Evolutionary conservation across 768 basidiomycete species (phyloP).

Genomic region (Suillus paluster): DNA sequence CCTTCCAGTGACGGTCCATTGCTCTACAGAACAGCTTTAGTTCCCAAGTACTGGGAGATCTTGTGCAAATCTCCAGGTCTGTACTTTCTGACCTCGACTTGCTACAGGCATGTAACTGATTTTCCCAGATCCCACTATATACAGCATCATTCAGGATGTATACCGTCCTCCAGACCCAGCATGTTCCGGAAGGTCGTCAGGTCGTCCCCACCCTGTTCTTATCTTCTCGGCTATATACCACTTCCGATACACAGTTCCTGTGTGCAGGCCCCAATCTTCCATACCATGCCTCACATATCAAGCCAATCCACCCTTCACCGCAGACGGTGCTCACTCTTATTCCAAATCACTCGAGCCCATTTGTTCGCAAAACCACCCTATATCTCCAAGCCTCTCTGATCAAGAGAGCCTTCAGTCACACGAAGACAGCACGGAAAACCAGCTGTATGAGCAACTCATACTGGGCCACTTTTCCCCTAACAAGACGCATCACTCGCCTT

Average conservation of each 20-base stretch:
- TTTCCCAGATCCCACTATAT: slow-evolving; percentile 62
- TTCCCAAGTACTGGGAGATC: slow-evolving; percentile 67
- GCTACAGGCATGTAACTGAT: slow-evolving; percentile 22
- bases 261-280: slow-evolving; percentile 17
- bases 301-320: background rate
- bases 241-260: slow-evolving; percentile 47
- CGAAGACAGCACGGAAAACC: slow-evolving; percentile 19
- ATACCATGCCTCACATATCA: slow-evolving; percentile 12
- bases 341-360: slow-evolving; percentile 5
- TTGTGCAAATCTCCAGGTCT: slow-evolving; percentile 59
- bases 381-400: slow-evolving; percentile 2
- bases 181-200: slow-evolving; percentile 23
- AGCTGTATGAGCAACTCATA: slow-evolving; percentile 34
- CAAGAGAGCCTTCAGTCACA: background rate
- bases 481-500: slow-evolving; percentile 17
- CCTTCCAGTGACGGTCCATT: slow-evolving; percentile 37
- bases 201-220: slow-evolving; percentile 30
- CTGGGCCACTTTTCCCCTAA: slow-evolving; percentile 22
- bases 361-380: background rate
- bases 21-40: slow-evolving; percentile 65
- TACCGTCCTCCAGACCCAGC: slow-evolving; percentile 31
- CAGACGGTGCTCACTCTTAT: slow-evolving; percentile 8
- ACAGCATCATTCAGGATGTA: slow-evolving; percentile 70
- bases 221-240: slow-evolving; percentile 64
- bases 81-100: background rate